These are phyloP conservation scores for Saitozyma podzolica DNA, from an alignment of 768 basidiomycete genomes.

Conservation along the genomic window DNA sequence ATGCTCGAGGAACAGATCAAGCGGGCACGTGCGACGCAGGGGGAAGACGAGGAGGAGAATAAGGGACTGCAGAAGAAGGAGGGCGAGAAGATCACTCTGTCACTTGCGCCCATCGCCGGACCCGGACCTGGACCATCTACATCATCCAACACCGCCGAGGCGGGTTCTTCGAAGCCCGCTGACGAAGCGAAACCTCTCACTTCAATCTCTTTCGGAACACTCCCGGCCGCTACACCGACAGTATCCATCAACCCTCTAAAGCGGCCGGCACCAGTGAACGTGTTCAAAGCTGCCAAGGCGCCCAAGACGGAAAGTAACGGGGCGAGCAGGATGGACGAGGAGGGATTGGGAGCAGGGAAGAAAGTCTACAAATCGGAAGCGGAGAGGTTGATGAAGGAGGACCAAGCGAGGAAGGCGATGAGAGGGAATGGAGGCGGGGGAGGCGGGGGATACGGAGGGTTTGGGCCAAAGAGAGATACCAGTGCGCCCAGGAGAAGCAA, in stretches of 20 bases:
- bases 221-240: conserved; percentile 14
- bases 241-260: conserved; percentile 42
- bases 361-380: conserved; percentile 70
- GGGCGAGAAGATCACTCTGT: conserved; percentile 46
- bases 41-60: conserved; percentile 16
- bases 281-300: conserved; percentile 56
- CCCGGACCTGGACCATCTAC: neutral
- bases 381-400: conserved; percentile 82
- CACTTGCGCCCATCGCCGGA: neutral
- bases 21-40: conserved; percentile 61
- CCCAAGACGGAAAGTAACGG: conserved; percentile 51
- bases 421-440: conserved; percentile 20
- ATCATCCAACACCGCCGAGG: neutral
- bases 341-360: conserved; percentile 55
- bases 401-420: conserved; percentile 75
- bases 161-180: neutral
- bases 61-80: conserved; percentile 42
- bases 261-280: conserved; percentile 57
- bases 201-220: conserved; percentile 14
- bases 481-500: conserved; percentile 1
- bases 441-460: conserved; percentile 29
- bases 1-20: conserved; percentile 92
- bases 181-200: neutral
- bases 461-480: conserved; percentile 32
- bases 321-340: neutral